Conservation (phyloP, 1,284 basidiomycete genomes). For the Chalciporus sp. region DNA sequence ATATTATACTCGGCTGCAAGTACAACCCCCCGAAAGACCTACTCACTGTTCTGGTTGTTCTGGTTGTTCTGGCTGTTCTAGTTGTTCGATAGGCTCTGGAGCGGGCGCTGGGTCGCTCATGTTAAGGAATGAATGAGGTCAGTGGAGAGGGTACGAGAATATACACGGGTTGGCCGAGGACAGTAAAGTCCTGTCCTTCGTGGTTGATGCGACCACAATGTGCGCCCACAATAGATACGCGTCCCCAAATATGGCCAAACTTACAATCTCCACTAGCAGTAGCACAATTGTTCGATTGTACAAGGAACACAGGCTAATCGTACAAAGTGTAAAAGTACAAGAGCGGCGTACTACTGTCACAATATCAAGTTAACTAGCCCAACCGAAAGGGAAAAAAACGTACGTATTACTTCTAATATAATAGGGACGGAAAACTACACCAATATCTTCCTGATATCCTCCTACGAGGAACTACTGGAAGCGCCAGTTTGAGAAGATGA, state of each 20-base stretch:
- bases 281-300: too few species aligned
- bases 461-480: slow-evolving; percentile 17
- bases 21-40: not conserved
- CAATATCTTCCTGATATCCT: not conserved
- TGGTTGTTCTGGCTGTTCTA: not conserved
- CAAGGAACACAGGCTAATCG: not conserved
- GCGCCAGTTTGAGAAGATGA: slow-evolving; percentile 16
- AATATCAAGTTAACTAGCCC: not conserved
- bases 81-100: not conserved
- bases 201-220: slow-evolving; percentile 2
- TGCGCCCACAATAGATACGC: slow-evolving; percentile 6
- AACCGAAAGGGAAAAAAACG: not conserved
- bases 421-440: not conserved
- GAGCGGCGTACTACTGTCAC: not conserved
- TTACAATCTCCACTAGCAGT: not conserved
- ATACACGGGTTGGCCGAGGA: slow-evolving; percentile 15
- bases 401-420: not conserved
- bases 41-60: slow-evolving; percentile 18
- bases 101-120: slow-evolving; percentile 26
- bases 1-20: slow-evolving; percentile 8
- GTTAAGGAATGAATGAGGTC: slow-evolving; percentile 32
- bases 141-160: slow-evolving; percentile 6
- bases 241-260: slow-evolving; percentile 32
- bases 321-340: slow-evolving; percentile 17
- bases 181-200: slow-evolving; percentile 12